phyloP scores from a whole-genome alignment of 345 rosid genomes.

The Eucalyptus lansdowneana region DNA sequence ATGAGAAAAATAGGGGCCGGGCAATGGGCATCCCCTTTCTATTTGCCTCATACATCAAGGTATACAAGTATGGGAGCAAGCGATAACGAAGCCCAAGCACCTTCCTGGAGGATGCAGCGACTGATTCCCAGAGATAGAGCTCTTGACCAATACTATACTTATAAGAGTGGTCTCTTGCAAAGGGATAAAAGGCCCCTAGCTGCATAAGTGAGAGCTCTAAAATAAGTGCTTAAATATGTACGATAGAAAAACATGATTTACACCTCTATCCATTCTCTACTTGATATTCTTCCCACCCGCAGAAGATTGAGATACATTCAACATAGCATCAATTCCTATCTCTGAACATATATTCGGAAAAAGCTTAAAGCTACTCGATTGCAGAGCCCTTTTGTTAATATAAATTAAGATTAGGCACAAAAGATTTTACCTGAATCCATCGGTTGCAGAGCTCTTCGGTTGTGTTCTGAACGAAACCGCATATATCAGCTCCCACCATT shows the following conservation, averaged over 20 bases:
- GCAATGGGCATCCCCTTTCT: slow-evolving; percentile 55
- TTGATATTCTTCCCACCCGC: not conserved
- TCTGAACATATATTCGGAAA: too few relatives aligned
- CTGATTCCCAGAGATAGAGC: slow-evolving; percentile 71
- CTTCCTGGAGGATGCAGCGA: slow-evolving; percentile 52
- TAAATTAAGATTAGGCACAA: too few relatives aligned
- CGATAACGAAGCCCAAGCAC: slow-evolving; percentile 58
- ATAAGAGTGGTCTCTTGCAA: slow-evolving; percentile 64
- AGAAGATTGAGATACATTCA: not conserved
- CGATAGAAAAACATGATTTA: not conserved
- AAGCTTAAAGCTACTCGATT: too few relatives aligned
- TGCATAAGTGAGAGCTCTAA: slow-evolving; percentile 1
- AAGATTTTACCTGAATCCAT: too few relatives aligned
- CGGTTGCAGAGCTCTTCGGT: too few relatives aligned
- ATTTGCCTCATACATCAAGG: slow-evolving; percentile 56
- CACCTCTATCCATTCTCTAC: not conserved
- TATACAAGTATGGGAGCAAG: slow-evolving; percentile 62
- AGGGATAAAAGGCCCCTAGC: slow-evolving; percentile 80
- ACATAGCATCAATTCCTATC: too few relatives aligned
- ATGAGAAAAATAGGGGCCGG: slow-evolving; percentile 66
- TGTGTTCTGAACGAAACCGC: too few relatives aligned
- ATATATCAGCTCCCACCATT: too few relatives aligned
- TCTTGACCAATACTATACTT: slow-evolving; percentile 28
- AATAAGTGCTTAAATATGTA: not conserved
- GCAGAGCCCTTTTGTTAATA: too few relatives aligned